phyloP scores from a whole-genome alignment of 1,284 basidiomycete species.

The Somion occarium region DNA sequence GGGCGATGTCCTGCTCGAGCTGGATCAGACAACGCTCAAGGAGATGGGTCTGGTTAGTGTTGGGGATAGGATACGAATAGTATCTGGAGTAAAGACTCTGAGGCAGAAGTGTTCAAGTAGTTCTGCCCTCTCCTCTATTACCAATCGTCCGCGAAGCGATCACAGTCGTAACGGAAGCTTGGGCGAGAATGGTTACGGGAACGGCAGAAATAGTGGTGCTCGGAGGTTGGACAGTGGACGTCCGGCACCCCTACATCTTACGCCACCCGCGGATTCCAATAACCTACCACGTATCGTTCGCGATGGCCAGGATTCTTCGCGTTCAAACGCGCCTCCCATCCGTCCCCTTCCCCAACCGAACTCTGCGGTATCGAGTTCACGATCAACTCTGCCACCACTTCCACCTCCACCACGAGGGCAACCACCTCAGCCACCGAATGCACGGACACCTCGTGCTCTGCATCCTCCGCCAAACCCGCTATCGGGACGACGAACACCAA shows the following conservation, averaged over 20 bases:
- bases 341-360: conserved; percentile 40
- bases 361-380: conserved; percentile 28
- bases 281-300: conserved; percentile 66
- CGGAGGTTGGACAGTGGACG: conserved; percentile 48
- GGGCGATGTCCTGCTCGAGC: conserved; percentile 83
- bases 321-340: conserved; percentile 24
- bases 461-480: conserved; percentile 19
- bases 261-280: conserved; percentile 35
- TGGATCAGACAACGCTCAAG: conserved; percentile 80
- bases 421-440: conserved; percentile 53
- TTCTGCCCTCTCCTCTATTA: conserved; percentile 22
- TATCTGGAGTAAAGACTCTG: conserved; percentile 79
- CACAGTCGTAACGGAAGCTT: conserved; percentile 22
- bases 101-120: conserved; percentile 48
- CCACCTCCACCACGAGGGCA: conserved; percentile 62
- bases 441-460: conserved; percentile 22
- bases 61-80: conserved; percentile 84
- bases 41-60: conserved; percentile 88
- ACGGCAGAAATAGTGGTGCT: conserved; percentile 6
- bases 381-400: conserved; percentile 54
- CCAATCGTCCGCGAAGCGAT: conserved; percentile 21
- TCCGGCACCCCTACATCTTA: conserved; percentile 65
- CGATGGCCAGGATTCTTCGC: conserved; percentile 58
- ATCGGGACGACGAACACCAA: conserved; percentile 52
- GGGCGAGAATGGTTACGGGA: conserved; percentile 13